phyloP scores from a whole-genome alignment of 2,329 filamentous ascomycete genomes.

The Sarocladium oryzae region DNA sequence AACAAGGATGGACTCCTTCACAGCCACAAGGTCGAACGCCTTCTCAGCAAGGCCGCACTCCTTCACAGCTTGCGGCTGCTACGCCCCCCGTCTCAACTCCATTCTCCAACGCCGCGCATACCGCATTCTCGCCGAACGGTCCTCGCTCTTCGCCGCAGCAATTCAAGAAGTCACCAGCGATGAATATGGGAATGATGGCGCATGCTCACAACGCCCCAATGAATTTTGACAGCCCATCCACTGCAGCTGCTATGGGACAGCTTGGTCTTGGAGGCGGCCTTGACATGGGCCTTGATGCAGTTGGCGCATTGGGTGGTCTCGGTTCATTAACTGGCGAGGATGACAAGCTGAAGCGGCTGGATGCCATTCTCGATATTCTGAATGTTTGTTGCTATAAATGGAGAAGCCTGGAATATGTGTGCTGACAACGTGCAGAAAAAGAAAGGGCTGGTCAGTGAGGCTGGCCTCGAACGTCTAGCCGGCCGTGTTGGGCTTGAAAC shows the following conservation, averaged over 20 bases:
- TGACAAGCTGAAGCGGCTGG: slow-evolving; percentile 48
- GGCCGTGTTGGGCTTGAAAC: slow-evolving; percentile 60
- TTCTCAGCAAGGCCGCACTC: slow-evolving; percentile 46
- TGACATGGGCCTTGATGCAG: slow-evolving; percentile 46
- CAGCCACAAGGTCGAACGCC: slow-evolving; percentile 42
- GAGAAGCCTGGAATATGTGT: background rate
- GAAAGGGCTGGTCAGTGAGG: slow-evolving; percentile 64
- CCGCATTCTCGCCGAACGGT: slow-evolving; percentile 53
- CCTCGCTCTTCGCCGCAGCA: slow-evolving; percentile 57
- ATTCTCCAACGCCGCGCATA: slow-evolving; percentile 51
- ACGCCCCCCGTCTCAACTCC: slow-evolving; percentile 63
- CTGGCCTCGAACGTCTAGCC: slow-evolving; percentile 66
- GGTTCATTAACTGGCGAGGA: slow-evolving; percentile 43
- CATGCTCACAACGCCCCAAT: slow-evolving; percentile 39
- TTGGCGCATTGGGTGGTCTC: slow-evolving; percentile 39
- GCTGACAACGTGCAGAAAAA: slow-evolving; percentile 25
- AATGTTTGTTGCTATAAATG: slow-evolving; percentile 31
- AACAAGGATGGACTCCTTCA: slow-evolving; percentile 40
- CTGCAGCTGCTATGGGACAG: slow-evolving; percentile 53
- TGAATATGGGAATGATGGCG: slow-evolving; percentile 38
- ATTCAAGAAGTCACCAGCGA: slow-evolving; percentile 57
- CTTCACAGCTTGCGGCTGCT: slow-evolving; percentile 45
- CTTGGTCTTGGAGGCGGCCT: slow-evolving; percentile 43
- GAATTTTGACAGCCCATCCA: slow-evolving; percentile 59
- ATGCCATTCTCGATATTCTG: slow-evolving; percentile 43